These are phyloP conservation scores for Fusarium austroafricanum DNA, from an alignment of 2,329 filamentous ascomycete species.

Conservation along the genomic window DNA sequence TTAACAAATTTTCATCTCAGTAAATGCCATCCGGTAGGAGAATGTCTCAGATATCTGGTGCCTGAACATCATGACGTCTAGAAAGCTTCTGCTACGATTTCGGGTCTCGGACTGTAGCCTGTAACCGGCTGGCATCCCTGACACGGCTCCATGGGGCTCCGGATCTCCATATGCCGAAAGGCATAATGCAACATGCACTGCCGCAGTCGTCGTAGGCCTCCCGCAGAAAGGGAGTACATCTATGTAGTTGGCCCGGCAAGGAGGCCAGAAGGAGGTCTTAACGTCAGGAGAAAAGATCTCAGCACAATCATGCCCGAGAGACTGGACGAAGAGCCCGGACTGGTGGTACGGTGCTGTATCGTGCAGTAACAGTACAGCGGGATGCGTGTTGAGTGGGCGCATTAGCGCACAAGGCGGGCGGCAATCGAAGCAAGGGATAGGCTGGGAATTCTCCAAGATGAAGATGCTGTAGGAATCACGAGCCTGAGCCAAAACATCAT, in stretches of 20 bases:
- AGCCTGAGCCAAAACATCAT: slow-evolving; percentile 3
- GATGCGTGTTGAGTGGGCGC: slow-evolving; percentile 44
- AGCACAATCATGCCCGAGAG: background rate
- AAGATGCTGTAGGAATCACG: slow-evolving; percentile 5
- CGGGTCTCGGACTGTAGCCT: slow-evolving; percentile 31
- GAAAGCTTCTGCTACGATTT: slow-evolving; percentile 32
- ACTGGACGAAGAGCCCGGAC: slow-evolving; percentile 22
- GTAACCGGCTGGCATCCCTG: slow-evolving; percentile 38
- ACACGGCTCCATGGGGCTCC: slow-evolving; percentile 31
- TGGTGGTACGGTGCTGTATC: background rate
- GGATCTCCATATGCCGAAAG: slow-evolving; percentile 36
- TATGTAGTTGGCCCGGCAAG: slow-evolving; percentile 14
- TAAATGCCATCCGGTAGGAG: slow-evolving; percentile 4
- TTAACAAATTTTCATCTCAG: background rate
- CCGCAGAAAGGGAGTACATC: slow-evolving; percentile 23
- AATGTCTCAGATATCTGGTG: slow-evolving; percentile 28
- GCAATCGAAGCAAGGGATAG: slow-evolving; percentile 36
- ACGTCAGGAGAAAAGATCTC: background rate
- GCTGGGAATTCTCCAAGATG: slow-evolving; percentile 16
- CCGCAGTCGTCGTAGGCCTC: slow-evolving; percentile 19
- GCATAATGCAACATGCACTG: slow-evolving; percentile 34
- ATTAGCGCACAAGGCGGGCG: slow-evolving; percentile 41
- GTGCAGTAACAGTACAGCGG: background rate
- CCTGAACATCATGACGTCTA: slow-evolving; percentile 32
- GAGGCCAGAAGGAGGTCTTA: slow-evolving; percentile 13